Evolutionary conservation across 2,329 filamentous ascomycete species (phyloP), one percentile per base, ranked within the genome.

Genomic region (Colletotrichum brevisporum): DNA sequence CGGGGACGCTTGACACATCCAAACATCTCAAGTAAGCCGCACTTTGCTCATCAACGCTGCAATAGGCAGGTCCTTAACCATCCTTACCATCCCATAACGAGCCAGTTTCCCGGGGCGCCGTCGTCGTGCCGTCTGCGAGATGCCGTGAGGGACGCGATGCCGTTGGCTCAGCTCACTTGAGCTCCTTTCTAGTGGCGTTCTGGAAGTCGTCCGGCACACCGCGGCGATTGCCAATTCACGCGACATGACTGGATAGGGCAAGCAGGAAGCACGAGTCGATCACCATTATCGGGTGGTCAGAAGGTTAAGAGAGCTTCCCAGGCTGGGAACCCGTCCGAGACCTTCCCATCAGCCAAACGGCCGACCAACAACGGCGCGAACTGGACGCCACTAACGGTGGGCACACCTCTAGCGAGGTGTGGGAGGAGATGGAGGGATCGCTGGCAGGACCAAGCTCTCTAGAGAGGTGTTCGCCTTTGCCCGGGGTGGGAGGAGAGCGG

Each of bases 21-120:
- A 31, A 26, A 68, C 61, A n/a, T 69, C 58, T 52, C 50, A 48
- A 10, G 59, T 68, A 55, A 69, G 61, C 62, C 50, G 43, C 61
- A 47, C 16, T 27, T 31, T 26, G 55, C 47, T 41, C 43, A 51
- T 60, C 55, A 24, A 60, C 59, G 15, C 55, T 54, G 16, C 2
- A 66, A 55, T 41, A 65, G 55, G 66, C 56, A 55, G 55, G 61
- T 66, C 54, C n/a, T 39, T 39, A 2, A 31, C 31, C 41, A 55
- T 66, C 54, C n/a, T 39, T 39, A 2, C 21, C 31, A 51, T n/a
- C 5, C 6, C 15, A 10, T 12, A 41, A 21, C 15, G 21, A 15
- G 9, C 15, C 13, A 24, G 45, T n/a, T n/a, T 60, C 24, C 45
- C 36, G 43, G 43, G 48, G 24, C 24, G 13, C 50, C 12, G 50